These are phyloP conservation scores for Coffea canephora DNA, from an alignment of 257 asterid genomes.

Conservation along the genomic window DNA sequence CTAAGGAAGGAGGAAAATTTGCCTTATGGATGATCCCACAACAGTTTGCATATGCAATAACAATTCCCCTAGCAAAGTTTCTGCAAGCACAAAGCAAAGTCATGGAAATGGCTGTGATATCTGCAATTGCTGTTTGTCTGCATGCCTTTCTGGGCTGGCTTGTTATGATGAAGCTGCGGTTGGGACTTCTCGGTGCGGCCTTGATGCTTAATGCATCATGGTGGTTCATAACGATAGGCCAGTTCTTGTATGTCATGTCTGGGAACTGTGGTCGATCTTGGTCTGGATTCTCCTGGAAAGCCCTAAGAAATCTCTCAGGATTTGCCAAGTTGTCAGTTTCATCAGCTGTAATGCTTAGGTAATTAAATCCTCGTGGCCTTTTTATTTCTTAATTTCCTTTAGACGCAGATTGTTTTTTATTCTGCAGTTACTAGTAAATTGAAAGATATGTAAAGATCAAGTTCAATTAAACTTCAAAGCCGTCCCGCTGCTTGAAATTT, in stretches of 20 bases:
- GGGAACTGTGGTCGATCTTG: constrained; percentile 46
- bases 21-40: constrained; percentile 59
- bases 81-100: constrained; percentile 61
- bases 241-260: constrained; percentile 28
- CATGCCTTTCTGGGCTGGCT: constrained; percentile 50
- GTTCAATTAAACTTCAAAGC: too few species aligned
- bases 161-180: constrained; percentile 28
- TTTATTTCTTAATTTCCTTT: too few species aligned
- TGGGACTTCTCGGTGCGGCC: constrained; percentile 53
- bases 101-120: constrained; percentile 40
- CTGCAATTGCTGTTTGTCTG: constrained; percentile 29
- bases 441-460: too few species aligned
- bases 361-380: neutral
- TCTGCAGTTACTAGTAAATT: too few species aligned
- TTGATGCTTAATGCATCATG: constrained; percentile 42
- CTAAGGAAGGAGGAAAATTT: constrained; percentile 41
- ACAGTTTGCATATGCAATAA: constrained; percentile 52
- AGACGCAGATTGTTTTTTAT: neutral
- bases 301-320: neutral
- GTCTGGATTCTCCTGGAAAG: constrained; percentile 46
- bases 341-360: constrained; percentile 14
- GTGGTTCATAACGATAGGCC: constrained; percentile 57
- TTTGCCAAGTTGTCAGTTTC: constrained; percentile 3
- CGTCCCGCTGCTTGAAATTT: too few species aligned
- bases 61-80: constrained; percentile 44